These are phyloP conservation scores for Nakaseomyces bracarensis DNA, from an alignment of 1,139 yeast species.

Conservation along the genomic window DNA sequence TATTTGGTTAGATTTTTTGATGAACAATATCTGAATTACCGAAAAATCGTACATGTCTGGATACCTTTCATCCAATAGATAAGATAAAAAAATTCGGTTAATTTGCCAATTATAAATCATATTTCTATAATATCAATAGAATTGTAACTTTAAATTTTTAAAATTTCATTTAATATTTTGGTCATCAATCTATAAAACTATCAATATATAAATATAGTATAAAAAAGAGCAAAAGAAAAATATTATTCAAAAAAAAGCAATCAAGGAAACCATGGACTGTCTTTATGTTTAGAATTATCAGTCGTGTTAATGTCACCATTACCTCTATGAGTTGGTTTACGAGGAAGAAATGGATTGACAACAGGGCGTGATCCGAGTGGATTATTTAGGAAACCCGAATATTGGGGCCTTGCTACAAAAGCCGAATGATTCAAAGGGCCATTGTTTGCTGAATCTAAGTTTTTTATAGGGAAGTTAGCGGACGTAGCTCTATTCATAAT, in stretches of 20 bases:
- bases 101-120: neutral
- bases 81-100: neutral
- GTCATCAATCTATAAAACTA: neutral
- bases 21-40: conserved; percentile 49
- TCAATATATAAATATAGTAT: too few species aligned
- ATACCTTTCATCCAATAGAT: conserved; percentile 51
- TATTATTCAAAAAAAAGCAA: neutral
- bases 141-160: neutral
- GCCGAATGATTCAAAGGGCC: neutral
- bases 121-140: neutral
- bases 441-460: neutral
- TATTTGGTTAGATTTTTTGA: conserved; percentile 63
- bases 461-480: neutral
- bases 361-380: conserved; percentile 2
- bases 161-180: neutral
- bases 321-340: neutral
- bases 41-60: conserved; percentile 41
- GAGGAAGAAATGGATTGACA: conserved; percentile 1
- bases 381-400: neutral
- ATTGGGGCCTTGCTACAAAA: neutral
- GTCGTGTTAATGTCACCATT: neutral
- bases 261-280: neutral
- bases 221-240: too few species aligned
- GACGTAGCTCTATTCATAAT: neutral
- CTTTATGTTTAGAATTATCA: neutral